Percentiles rank a stretch among this genome's conserved stretches.
These are phyloP conservation scores for Eustoma russellianum DNA, from an alignment of 257 asterid genomes.

Conservation along the genomic window DNA sequence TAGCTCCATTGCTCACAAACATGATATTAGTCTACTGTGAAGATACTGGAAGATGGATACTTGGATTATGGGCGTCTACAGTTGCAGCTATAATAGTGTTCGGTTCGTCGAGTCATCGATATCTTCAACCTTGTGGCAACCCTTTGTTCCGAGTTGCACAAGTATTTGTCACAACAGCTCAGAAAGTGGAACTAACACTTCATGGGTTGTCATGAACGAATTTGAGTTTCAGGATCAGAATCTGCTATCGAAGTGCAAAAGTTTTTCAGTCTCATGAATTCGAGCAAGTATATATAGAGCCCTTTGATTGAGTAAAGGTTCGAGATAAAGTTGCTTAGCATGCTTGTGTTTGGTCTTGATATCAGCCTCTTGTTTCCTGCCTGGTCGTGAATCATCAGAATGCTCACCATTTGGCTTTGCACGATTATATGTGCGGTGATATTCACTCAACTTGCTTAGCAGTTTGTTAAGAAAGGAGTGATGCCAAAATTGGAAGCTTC, in stretches of 20 bases:
- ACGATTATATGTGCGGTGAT: slow-evolving; percentile 65
- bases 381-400: slow-evolving; percentile 26
- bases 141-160: slow-evolving; percentile 56
- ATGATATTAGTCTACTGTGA: slow-evolving; percentile 61
- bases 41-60: slow-evolving; percentile 55
- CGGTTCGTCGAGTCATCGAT: slow-evolving; percentile 40
- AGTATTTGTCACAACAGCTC: slow-evolving; percentile 43
- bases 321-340: too few relatives aligned
- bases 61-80: slow-evolving; percentile 61
- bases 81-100: slow-evolving; percentile 42
- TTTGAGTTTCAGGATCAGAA: slow-evolving; percentile 39
- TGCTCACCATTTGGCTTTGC: slow-evolving; percentile 72
- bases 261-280: slow-evolving; percentile 47
- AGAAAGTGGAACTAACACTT: slow-evolving; percentile 20
- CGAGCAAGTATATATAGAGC: slow-evolving; percentile 36
- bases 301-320: too few relatives aligned
- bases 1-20: slow-evolving; percentile 59
- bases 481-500: slow-evolving; percentile 27
- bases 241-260: slow-evolving; percentile 55
- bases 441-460: slow-evolving; percentile 79
- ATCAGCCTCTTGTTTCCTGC: background rate
- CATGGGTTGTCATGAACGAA: slow-evolving; percentile 20
- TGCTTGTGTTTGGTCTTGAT: too few relatives aligned
- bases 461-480: slow-evolving; percentile 81
- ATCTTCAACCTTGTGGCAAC: slow-evolving; percentile 50